Evolutionary conservation across 2,329 filamentous ascomycete genomes (phyloP).

Genomic region (Colletotrichum costaricense): DNA sequence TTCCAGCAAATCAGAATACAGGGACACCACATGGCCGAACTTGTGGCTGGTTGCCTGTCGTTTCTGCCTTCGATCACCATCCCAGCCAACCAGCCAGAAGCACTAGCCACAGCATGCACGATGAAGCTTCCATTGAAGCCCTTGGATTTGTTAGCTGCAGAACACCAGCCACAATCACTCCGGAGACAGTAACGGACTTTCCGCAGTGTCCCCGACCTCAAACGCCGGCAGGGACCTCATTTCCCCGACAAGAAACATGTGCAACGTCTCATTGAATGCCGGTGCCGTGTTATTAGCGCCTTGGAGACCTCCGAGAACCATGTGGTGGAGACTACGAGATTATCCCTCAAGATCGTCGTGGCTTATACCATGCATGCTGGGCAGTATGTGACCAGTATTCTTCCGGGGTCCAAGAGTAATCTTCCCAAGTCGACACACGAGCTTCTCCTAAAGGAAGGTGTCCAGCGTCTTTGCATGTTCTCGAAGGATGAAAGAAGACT

Average conservation of each 20-base stretch:
- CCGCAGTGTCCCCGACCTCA: conserved; percentile 1
- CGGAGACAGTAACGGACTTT: background rate
- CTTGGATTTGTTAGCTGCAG: background rate
- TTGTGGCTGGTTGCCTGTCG: conserved; percentile 21
- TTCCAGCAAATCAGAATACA: conserved; percentile 5
- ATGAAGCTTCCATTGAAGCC: background rate
- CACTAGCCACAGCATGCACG: conserved; percentile 24
- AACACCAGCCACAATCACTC: conserved; percentile 23
- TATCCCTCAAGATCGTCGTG: conserved; percentile 4
- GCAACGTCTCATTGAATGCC: background rate
- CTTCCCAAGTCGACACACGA: background rate
- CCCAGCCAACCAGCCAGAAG: conserved; percentile 6
- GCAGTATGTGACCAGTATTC: background rate
- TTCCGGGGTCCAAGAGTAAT: background rate
- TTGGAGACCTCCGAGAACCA: background rate
- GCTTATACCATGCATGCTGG: conserved; percentile 20
- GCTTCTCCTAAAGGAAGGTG: background rate
- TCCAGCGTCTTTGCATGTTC: background rate
- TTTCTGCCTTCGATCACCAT: conserved; percentile 5
- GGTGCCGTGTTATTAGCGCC: background rate
- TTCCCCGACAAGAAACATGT: background rate
- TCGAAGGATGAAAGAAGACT: background rate
- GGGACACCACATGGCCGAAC: background rate
- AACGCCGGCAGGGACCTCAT: background rate
- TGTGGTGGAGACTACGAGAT: background rate